Evolutionary conservation across 2,329 filamentous ascomycete species (phyloP).

Genomic region (Purpureocillium takamizusanense): DNA sequence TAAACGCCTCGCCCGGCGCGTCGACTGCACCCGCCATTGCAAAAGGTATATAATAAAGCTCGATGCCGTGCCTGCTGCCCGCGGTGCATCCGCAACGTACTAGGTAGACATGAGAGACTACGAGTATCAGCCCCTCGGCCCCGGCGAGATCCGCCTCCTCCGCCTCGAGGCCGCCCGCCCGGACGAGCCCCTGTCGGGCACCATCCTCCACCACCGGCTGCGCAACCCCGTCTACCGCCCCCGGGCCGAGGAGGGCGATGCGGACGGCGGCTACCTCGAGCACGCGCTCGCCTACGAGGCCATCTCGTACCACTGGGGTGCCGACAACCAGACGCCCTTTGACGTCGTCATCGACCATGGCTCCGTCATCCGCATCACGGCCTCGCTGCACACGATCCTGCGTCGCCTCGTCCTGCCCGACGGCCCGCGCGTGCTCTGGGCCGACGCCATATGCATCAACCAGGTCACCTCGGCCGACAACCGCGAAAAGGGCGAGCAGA

Average conservation of each 20-base stretch:
- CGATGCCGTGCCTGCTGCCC: no score
- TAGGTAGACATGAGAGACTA: conserved; percentile 2
- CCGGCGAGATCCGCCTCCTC: conserved; percentile 6
- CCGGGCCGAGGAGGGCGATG: no score
- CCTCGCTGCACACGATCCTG: conserved; percentile 4
- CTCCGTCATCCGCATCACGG: conserved; percentile 3
- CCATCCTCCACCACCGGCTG: conserved; percentile 5
- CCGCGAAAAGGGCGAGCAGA: conserved; percentile 7
- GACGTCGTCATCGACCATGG: conserved; percentile 1
- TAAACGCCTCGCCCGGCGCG: neutral
- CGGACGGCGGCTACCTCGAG: neutral
- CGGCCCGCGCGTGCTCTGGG: conserved; percentile 6
- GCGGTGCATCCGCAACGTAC: no score
- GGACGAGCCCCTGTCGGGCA: conserved; percentile 1
- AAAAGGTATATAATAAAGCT: no score
- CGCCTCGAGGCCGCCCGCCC: conserved; percentile 1
- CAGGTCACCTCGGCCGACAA: conserved; percentile 5
- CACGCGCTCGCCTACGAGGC: conserved; percentile 3
- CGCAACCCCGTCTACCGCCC: conserved; percentile 1
- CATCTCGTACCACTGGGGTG: conserved; percentile 7
- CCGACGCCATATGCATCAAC: conserved; percentile 10
- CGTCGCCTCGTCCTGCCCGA: conserved; percentile 2
- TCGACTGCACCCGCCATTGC: no score
- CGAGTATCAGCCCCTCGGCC: conserved; percentile 1
- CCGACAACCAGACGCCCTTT: conserved; percentile 1